Conservation (phyloP, 2,329 filamentous ascomycete genomes). For the Colletotrichum truncatum region DNA sequence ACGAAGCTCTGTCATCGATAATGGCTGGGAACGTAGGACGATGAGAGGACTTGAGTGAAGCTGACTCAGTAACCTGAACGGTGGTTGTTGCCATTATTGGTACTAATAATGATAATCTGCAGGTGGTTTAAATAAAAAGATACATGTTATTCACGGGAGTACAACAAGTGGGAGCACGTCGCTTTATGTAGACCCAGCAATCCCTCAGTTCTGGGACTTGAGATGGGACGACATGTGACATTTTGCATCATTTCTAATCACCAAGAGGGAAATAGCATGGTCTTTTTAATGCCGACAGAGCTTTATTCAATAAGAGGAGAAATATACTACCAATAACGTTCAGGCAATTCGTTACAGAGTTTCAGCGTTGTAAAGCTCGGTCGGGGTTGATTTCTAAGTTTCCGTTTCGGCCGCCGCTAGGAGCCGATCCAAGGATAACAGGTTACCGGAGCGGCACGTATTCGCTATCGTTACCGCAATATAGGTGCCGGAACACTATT, state of each 20-base stretch:
- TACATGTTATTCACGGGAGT: neutral
- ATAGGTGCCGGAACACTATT: neutral
- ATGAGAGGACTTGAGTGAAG: neutral
- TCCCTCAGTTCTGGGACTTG: neutral
- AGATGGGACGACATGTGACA: slow-evolving; percentile 21
- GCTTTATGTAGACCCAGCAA: neutral
- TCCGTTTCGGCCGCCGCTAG: neutral
- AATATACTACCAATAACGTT: neutral
- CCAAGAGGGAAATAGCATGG: neutral
- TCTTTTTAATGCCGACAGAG: neutral
- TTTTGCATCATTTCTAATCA: slow-evolving; percentile 21
- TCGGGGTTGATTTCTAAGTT: neutral
- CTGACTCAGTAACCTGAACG: neutral
- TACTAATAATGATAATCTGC: neutral
- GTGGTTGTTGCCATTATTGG: slow-evolving; percentile 11
- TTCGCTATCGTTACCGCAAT: neutral
- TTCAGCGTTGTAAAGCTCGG: neutral
- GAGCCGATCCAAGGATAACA: neutral
- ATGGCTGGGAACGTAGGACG: slow-evolving; percentile 46
- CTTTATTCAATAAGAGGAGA: neutral
- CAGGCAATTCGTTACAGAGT: slow-evolving; percentile 1
- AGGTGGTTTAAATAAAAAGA: neutral
- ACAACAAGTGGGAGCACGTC: neutral
- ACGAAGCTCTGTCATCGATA: slow-evolving; percentile 46
- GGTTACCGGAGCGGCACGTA: neutral